Conservation (phyloP, 148 eudicot species). For the Salicornia ramosissima region DNA sequence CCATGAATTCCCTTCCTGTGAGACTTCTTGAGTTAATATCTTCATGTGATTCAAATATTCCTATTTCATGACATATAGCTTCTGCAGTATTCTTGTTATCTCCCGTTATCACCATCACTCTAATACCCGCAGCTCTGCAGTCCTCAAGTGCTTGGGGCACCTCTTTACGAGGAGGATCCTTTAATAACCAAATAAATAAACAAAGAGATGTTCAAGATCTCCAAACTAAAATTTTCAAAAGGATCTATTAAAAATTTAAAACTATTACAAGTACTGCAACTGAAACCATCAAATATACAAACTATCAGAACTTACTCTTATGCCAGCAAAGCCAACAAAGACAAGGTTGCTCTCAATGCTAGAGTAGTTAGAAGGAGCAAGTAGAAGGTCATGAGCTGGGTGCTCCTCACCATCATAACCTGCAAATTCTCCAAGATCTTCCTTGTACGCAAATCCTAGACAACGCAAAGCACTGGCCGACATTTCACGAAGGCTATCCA, state of each 20-base stretch:
- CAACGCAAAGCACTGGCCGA: slow-evolving; percentile 71
- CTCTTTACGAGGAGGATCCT: slow-evolving; percentile 66
- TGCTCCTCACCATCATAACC: slow-evolving; percentile 78
- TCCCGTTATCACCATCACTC: slow-evolving; percentile 60
- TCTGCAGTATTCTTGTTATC: slow-evolving; percentile 64
- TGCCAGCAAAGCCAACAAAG: slow-evolving; percentile 79
- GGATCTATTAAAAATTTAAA: neutral
- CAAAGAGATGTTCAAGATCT: neutral
- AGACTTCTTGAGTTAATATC: slow-evolving; percentile 46
- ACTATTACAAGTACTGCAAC: too few species aligned
- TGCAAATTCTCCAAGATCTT: slow-evolving; percentile 53
- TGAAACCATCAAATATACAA: neutral
- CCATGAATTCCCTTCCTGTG: slow-evolving; percentile 63
- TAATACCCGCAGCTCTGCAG: slow-evolving; percentile 63
- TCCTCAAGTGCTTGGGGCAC: slow-evolving; percentile 54
- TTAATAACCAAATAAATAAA: slow-evolving; percentile 1
- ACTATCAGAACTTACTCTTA: slow-evolving; percentile 50
- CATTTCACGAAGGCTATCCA: slow-evolving; percentile 66
- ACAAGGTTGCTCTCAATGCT: slow-evolving; percentile 65
- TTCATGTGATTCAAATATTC: slow-evolving; percentile 43
- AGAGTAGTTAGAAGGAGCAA: slow-evolving; percentile 66
- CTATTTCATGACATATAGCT: slow-evolving; percentile 60
- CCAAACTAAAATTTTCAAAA: neutral
- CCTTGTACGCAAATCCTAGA: slow-evolving; percentile 86
- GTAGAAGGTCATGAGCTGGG: slow-evolving; percentile 64